Evolutionary conservation across 768 basidiomycete genomes (phyloP), one percentile per base, ranked within the genome.

Genomic region (Hericium coralloides): DNA sequence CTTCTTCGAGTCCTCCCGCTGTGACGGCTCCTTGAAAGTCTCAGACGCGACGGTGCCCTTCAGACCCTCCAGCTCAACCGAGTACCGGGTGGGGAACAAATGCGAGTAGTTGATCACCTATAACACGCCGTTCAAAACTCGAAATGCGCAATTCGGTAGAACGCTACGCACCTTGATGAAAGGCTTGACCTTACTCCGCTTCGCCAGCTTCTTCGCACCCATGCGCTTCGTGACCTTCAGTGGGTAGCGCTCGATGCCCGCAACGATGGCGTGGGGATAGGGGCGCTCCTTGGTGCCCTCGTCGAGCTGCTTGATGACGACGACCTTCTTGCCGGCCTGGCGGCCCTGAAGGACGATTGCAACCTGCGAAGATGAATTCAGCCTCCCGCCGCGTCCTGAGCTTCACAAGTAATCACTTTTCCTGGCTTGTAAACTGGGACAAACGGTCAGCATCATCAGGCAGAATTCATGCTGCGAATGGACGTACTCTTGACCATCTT

Each of bases 281-380:
- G 87, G 92, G 61, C 92, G 82, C 65, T 94, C 92, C 77, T 98
- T 98, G 65, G 88, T 92, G 43, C 95, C 95, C 72, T 98, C 97
- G 70, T 99, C 97, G 61, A 85, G 71, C 74, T 98, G 95, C 77
- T 95, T 97, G 75, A 99, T 93, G 64, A 98, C 90, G 60, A 99
- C 95, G 65, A 98, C 95, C 81, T 99, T 99, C 80, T 92, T 93
- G 70, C 97, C 97, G 64, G 97, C 97, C 73, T 98, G 97, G 71
- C 97, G 94, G 71, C 97, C 97, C 77, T 94, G 91, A 71, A 98
- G 91, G 74, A 98, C 85, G 77, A 98, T 94, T 64, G 92, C 92
- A 66, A 95, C 92, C 90, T 92, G 62, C 4, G 38, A 22, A 14
- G 26, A 49, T 65, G 20, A 18, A 55, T 41, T 48, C 38, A 47